Evolutionary conservation across 2,329 filamentous ascomycete genomes (phyloP), one percentile per base, ranked within the genome.

Genomic region (Hypoxylon sp.): DNA sequence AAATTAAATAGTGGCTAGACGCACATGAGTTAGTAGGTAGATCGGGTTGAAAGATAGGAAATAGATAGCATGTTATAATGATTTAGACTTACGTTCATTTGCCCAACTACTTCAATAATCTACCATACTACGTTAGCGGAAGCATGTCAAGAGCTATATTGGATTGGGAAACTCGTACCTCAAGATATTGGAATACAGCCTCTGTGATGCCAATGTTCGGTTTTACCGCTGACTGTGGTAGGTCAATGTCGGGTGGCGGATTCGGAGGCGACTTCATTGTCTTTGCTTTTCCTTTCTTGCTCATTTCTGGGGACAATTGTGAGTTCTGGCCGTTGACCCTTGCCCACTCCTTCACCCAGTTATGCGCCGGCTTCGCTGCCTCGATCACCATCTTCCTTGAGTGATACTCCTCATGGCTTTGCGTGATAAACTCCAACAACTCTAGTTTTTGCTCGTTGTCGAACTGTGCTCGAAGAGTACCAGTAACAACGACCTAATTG

Each of bases 371-470:
- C 61, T 81, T 80, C 9, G 83, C 83, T 5, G 81, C 81, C 32
- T 85, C 75, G 27, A 87, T 80, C 6, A 85, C 80, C 58, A 78
- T 78, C 54, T 78, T 82, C 44, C 90, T 84, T 15, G 91, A 87
- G 34, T 97, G 77, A 64, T 88, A 96, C 71, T 97, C 92, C 61
- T 92, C 89, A 64, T 95, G 88, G 38, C 79, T 80, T 25, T 78
- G 81, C 1, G 89, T 90, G 35, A 86, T 78, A 61, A 97, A 92
- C 63, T 96, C 90, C 37, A 97, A 80, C 53, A 91, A 78, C 55
- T 96, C 90, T 52, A 99, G 87, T 69, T 88, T 91, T 55, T 91
- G 87, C 26, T 88, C 82, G 6, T 75, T 76, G 62, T 95, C 89
- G 66, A 96, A 96, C 55, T 90, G 84, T 1, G 88, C 91, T 37